Percentiles rank a stretch among this genome's conserved stretches.
These are phyloP conservation scores for Globisporangium polare DNA, from an alignment of 352 stramenopile species.

Conservation along the genomic window DNA sequence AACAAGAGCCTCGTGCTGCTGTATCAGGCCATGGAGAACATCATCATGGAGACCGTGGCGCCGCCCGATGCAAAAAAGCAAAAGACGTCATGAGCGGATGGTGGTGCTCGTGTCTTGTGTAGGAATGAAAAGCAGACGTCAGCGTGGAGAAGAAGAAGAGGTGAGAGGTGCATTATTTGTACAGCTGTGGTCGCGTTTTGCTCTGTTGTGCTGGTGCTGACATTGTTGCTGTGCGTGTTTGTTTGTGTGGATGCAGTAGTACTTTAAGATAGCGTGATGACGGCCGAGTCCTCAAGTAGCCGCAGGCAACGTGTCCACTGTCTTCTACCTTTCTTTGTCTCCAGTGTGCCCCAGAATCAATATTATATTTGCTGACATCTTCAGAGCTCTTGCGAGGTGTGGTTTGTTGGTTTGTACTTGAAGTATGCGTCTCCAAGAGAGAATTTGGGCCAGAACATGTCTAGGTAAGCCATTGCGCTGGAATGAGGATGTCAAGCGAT, in stretches of 20 bases:
- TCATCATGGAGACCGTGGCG: slow-evolving; percentile 32
- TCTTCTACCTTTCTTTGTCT: background rate
- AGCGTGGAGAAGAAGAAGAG: background rate
- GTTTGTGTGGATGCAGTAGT: too few species aligned
- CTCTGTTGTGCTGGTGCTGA: background rate
- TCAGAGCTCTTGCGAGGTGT: background rate
- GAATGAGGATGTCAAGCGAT: too few species aligned
- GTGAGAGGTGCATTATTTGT: background rate
- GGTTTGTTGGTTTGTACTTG: background rate
- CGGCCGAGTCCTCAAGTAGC: background rate
- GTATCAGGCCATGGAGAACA: slow-evolving; percentile 53
- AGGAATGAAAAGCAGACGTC: background rate
- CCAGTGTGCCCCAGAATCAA: background rate
- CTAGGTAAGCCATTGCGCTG: too few species aligned
- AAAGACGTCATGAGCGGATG: background rate
- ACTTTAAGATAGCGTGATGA: background rate
- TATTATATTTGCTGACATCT: background rate
- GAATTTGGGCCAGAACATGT: too few species aligned
- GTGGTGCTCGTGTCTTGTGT: background rate
- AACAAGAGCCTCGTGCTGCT: slow-evolving; percentile 42
- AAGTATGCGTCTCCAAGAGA: too few species aligned
- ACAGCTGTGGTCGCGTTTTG: background rate
- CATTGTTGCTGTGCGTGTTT: background rate
- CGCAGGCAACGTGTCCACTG: background rate
- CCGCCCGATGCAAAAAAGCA: slow-evolving; percentile 6